Conservation (phyloP, 192 early-diverging fungal genomes). For the Fimicolochytrium jonesii region DNA sequence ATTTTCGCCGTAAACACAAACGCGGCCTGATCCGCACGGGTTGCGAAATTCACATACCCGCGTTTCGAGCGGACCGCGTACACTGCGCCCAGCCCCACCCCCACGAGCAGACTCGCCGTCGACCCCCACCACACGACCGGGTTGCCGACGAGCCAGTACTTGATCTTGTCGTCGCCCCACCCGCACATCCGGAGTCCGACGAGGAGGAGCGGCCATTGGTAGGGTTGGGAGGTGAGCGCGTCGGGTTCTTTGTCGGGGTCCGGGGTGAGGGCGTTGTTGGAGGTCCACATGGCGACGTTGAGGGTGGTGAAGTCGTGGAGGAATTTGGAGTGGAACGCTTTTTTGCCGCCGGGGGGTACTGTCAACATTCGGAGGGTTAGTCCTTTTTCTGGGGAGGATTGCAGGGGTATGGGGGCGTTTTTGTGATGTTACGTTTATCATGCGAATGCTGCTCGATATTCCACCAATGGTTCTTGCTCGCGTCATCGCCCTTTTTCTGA, state of each 20-base stretch:
- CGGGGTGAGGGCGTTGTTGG: conserved; percentile 92
- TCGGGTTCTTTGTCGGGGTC: conserved; percentile 93
- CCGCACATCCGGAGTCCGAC: conserved; percentile 90
- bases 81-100: conserved; percentile 32
- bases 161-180: conserved; percentile 78
- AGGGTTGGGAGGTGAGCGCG: conserved; percentile 68
- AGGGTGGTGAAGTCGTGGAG: conserved; percentile 79
- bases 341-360: conserved; percentile 66
- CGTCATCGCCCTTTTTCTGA: conserved; percentile 60
- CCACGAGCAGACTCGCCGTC: conserved; percentile 47
- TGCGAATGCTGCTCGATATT: conserved; percentile 88
- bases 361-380: neutral
- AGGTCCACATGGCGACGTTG: conserved; percentile 92
- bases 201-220: conserved; percentile 82
- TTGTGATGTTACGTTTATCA: conserved; percentile 59
- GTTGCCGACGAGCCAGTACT: conserved; percentile 91
- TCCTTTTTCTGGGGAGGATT: no score
- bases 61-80: conserved; percentile 67
- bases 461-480: conserved; percentile 67
- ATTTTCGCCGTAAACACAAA: conserved; percentile 68
- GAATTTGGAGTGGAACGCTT: conserved; percentile 68
- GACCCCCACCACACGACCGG: conserved; percentile 87
- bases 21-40: conserved; percentile 53
- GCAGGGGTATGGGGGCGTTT: no score
- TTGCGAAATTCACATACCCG: conserved; percentile 53